phyloP scores from a whole-genome alignment of 2,329 filamentous ascomycete species.

The Seiridium cupressi region DNA sequence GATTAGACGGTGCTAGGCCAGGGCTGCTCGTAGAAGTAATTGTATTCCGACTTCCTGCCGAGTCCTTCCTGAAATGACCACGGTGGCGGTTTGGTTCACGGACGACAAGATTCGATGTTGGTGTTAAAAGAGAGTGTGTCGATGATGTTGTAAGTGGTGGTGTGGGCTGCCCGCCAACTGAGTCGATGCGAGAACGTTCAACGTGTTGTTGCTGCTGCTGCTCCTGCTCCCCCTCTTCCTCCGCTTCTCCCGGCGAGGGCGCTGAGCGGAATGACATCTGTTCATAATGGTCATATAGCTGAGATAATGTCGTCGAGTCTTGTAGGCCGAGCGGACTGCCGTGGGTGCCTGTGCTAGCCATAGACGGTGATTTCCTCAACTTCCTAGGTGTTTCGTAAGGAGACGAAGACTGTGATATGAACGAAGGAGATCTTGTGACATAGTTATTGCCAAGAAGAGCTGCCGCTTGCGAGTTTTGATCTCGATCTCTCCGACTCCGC shows the following conservation, averaged over 20 bases:
- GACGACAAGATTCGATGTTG: conserved; percentile 17
- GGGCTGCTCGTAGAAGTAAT: conserved; percentile 24
- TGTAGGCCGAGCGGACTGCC: conserved; percentile 25
- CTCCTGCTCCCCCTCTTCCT: background rate
- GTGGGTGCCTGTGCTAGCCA: conserved; percentile 28
- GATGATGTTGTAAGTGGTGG: conserved; percentile 16
- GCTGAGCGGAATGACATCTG: conserved; percentile 48
- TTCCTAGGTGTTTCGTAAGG: conserved; percentile 13
- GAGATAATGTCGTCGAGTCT: conserved; percentile 40
- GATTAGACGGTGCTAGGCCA: conserved; percentile 19
- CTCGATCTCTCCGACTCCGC: conserved; percentile 30
- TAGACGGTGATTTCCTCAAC: conserved; percentile 11
- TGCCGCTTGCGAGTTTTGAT: conserved; percentile 16
- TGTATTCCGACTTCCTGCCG: conserved; percentile 22
- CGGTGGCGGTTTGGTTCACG: conserved; percentile 14
- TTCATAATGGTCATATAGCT: conserved; percentile 58
- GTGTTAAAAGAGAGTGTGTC: conserved; percentile 17
- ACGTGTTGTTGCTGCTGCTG: too few species aligned
- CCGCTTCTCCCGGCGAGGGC: conserved; percentile 20
- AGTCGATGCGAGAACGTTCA: too few species aligned
- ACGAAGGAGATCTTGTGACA: conserved; percentile 40
- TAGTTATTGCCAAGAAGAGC: conserved; percentile 34
- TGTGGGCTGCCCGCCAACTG: background rate
- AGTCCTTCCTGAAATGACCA: conserved; percentile 22
- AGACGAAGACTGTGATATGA: conserved; percentile 33